phyloP scores from a whole-genome alignment of 1,284 basidiomycete genomes.

The Blastosporella zonata region DNA sequence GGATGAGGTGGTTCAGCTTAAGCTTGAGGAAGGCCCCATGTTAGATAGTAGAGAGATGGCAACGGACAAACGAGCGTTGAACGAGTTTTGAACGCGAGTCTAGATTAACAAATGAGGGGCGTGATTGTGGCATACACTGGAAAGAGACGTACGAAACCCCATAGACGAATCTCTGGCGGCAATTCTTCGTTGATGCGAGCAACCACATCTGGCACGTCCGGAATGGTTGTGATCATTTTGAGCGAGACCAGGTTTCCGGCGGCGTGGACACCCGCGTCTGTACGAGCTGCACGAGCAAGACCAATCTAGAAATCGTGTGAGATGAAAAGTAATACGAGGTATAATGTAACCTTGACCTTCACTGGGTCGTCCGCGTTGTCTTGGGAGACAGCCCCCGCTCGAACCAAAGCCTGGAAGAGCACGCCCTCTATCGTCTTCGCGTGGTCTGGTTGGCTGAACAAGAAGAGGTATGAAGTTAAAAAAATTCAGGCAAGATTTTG shows the following conservation, averaged over 20 bases:
- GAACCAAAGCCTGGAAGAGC: conserved; percentile 85
- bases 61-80: conserved; percentile 84
- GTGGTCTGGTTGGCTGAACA: conserved; percentile 52
- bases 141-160: conserved; percentile 68
- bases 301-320: conserved; percentile 52
- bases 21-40: conserved; percentile 9
- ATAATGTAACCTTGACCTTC: conserved; percentile 53
- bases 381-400: conserved; percentile 86
- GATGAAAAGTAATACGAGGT: neutral
- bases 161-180: conserved; percentile 89
- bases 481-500: conserved; percentile 5
- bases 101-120: conserved; percentile 21
- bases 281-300: conserved; percentile 88
- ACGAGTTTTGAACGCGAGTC: conserved; percentile 85
- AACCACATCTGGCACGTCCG: conserved; percentile 70
- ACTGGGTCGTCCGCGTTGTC: conserved; percentile 92
- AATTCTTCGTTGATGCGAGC: conserved; percentile 83
- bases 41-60: conserved; percentile 10
- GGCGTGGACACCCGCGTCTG: conserved; percentile 97
- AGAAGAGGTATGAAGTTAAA: conserved; percentile 3
- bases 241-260: conserved; percentile 92
- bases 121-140: neutral
- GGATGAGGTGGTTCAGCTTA: conserved; percentile 9
- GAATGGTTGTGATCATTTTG: conserved; percentile 82
- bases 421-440: conserved; percentile 86